phyloP scores from a whole-genome alignment of 805 yeast species.

The Candida khao-thaluensis region DNA sequence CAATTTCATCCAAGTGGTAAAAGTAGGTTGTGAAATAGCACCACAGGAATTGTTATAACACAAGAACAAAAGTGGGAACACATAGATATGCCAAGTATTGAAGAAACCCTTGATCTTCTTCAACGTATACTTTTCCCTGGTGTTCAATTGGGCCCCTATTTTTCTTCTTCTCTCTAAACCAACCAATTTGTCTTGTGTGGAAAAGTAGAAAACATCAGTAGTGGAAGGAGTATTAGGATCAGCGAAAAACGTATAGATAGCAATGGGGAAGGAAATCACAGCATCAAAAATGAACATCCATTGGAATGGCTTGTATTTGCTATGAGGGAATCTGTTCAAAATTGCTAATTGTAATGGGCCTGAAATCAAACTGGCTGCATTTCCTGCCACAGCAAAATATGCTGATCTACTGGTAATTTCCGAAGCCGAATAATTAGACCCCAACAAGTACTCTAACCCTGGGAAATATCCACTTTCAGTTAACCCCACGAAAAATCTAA shows the following conservation, averaged over 20 bases:
- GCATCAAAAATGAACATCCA: constrained; percentile 38
- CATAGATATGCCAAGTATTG: constrained; percentile 49
- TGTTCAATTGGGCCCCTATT: constrained; percentile 42
- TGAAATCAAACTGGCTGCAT: constrained; percentile 27
- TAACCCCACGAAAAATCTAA: constrained; percentile 43
- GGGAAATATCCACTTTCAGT: constrained; percentile 55
- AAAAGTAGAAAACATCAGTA: constrained; percentile 32
- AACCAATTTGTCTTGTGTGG: constrained; percentile 34
- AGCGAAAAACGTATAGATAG: constrained; percentile 29
- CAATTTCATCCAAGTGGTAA: constrained; percentile 36
- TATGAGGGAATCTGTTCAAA: constrained; percentile 22
- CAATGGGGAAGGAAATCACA: constrained; percentile 33
- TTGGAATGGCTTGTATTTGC: constrained; percentile 27
- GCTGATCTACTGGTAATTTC: constrained; percentile 31
- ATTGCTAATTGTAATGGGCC: constrained; percentile 35
- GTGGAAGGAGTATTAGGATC: constrained; percentile 37
- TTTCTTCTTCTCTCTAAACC: constrained; percentile 48
- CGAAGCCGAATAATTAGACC: constrained; percentile 27
- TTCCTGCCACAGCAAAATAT: constrained; percentile 29
- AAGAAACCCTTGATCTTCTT: constrained; percentile 40
- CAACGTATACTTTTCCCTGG: constrained; percentile 41
- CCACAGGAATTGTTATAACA: constrained; percentile 35
- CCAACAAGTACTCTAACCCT: constrained; percentile 52
- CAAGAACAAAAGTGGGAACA: constrained; percentile 41
- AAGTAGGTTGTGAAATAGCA: constrained; percentile 36